These are phyloP conservation scores for Lobosporangium transversale DNA, from an alignment of 192 early-diverging fungal species.

Conservation along the genomic window DNA sequence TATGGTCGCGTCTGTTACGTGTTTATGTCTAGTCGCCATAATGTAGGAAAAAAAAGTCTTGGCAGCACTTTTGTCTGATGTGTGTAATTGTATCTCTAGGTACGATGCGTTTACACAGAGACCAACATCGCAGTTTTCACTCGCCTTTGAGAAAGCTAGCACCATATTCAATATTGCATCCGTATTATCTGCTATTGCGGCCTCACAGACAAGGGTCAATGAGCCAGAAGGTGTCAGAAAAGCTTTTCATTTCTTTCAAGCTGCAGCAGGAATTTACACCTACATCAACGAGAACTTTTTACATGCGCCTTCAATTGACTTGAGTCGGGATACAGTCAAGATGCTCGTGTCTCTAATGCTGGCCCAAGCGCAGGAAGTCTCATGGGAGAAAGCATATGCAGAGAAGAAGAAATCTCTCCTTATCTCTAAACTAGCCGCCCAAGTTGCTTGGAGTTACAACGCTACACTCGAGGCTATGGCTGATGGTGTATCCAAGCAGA, in stretches of 20 bases:
- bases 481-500: conserved; percentile 70
- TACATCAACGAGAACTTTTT: conserved; percentile 99
- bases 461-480: conserved; percentile 77
- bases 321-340: conserved; percentile 91
- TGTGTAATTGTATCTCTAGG: conserved; percentile 23
- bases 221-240: conserved; percentile 80
- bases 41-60: conserved; percentile 24
- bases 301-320: conserved; percentile 93
- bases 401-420: conserved; percentile 91
- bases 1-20: no score
- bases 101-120: conserved; percentile 88
- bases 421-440: conserved; percentile 91
- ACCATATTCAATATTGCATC: conserved; percentile 95
- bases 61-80: conserved; percentile 7
- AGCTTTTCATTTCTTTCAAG: conserved; percentile 92
- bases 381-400: conserved; percentile 83
- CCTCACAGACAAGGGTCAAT: conserved; percentile 72
- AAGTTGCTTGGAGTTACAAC: conserved; percentile 79
- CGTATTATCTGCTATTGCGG: conserved; percentile 77
- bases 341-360: conserved; percentile 88
- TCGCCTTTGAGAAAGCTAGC: conserved; percentile 98
- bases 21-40: no score
- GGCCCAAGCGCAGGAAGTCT: conserved; percentile 95
- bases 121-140: conserved; percentile 85
- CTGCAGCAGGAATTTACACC: conserved; percentile 91